phyloP scores from a whole-genome alignment of 495 filamentous ascomycete genomes.

The Cercophora scortea region DNA sequence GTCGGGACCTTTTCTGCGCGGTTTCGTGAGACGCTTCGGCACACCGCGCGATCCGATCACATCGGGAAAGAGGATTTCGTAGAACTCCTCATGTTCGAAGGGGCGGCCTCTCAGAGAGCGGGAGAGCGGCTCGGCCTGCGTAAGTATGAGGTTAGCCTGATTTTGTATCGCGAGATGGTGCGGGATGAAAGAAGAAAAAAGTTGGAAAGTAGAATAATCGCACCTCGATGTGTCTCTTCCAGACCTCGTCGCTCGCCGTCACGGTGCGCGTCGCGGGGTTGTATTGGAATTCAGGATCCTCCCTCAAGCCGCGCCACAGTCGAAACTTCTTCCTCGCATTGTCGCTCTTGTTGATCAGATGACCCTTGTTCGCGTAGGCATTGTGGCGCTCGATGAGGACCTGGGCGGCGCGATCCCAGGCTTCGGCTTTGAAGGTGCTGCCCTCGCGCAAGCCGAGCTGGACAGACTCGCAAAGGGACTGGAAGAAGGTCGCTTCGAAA shows the following conservation, averaged over 20 bases:
- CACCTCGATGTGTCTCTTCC: slow-evolving; percentile 41
- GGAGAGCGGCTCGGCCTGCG: slow-evolving; percentile 40
- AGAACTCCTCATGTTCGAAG: slow-evolving; percentile 44
- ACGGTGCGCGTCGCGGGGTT: slow-evolving; percentile 34
- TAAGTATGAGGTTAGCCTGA: slow-evolving; percentile 1
- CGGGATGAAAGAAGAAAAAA: not conserved
- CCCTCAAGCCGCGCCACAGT: slow-evolving; percentile 42
- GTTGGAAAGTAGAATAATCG: not conserved
- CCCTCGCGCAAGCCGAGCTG: slow-evolving; percentile 38
- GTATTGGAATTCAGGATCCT: slow-evolving; percentile 42
- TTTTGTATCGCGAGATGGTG: not conserved
- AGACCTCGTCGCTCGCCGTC: slow-evolving; percentile 40
- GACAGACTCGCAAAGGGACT: slow-evolving; percentile 42
- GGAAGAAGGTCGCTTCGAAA: slow-evolving; percentile 44
- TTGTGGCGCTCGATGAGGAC: slow-evolving; percentile 38
- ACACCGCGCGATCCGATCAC: slow-evolving; percentile 43
- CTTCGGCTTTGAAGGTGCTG: slow-evolving; percentile 45
- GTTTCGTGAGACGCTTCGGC: slow-evolving; percentile 42
- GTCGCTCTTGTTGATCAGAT: slow-evolving; percentile 47
- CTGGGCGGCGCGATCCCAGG: slow-evolving; percentile 41
- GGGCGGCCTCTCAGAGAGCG: slow-evolving; percentile 38
- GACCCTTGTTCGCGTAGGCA: slow-evolving; percentile 41
- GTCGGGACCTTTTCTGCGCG: slow-evolving; percentile 31
- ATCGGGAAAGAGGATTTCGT: slow-evolving; percentile 43
- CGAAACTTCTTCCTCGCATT: slow-evolving; percentile 48